Percentiles rank a stretch among this genome's conserved stretches.
These are phyloP conservation scores for Aureobasidium uvarum DNA, from an alignment of 2,329 filamentous ascomycete genomes.

Conservation along the genomic window DNA sequence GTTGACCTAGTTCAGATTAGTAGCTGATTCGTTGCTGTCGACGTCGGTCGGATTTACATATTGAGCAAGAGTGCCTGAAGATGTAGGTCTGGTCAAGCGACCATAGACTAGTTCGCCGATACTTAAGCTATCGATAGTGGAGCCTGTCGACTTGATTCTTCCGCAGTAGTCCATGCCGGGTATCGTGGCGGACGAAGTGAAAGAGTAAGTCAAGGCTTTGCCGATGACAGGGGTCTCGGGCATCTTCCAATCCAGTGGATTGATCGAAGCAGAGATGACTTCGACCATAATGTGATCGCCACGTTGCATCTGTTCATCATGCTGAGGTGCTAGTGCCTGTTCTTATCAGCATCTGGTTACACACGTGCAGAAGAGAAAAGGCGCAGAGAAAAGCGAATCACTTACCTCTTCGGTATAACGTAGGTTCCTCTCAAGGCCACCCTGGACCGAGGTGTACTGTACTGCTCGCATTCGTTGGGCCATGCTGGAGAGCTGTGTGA, in stretches of 20 bases:
- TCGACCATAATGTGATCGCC: conserved; percentile 43
- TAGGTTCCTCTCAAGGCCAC: conserved; percentile 41
- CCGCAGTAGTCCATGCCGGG: conserved; percentile 56
- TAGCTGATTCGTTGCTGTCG: neutral
- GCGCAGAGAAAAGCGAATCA: no score
- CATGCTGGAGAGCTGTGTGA: neutral
- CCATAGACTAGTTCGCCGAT: conserved; percentile 46
- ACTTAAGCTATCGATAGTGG: conserved; percentile 32
- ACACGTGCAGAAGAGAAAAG: no score
- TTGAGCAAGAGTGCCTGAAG: conserved; percentile 42
- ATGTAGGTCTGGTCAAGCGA: conserved; percentile 33
- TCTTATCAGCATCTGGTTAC: no score
- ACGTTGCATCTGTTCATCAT: conserved; percentile 25
- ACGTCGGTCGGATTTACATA: conserved; percentile 32
- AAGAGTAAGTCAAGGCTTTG: conserved; percentile 32
- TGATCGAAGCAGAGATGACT: conserved; percentile 47
- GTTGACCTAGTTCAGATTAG: conserved; percentile 28
- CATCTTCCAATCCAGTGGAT: conserved; percentile 54
- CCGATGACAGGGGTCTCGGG: conserved; percentile 44
- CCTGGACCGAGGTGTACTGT: conserved; percentile 32
- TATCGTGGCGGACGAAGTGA: conserved; percentile 43
- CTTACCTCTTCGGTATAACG: conserved; percentile 30
- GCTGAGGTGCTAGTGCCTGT: conserved; percentile 32
- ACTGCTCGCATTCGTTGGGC: conserved; percentile 35
- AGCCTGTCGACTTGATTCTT: conserved; percentile 43